phyloP scores from a whole-genome alignment of 495 filamentous ascomycete genomes.

The Penicillium herquei region DNA sequence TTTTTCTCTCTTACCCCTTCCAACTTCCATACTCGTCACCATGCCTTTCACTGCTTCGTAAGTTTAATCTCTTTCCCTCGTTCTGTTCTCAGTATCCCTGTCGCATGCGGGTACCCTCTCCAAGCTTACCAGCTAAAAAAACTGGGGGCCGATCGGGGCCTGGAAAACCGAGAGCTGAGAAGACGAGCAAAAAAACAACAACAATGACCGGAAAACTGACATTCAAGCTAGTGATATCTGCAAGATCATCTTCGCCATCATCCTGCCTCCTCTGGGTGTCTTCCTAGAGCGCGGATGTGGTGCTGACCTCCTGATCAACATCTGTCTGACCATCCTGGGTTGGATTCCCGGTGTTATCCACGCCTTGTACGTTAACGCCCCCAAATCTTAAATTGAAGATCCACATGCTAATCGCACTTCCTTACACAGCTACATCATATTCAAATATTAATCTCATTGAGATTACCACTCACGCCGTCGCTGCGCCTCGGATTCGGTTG shows the following conservation, averaged over 20 bases:
- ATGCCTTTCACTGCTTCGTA: conserved; percentile 69
- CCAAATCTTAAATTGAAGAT: background rate
- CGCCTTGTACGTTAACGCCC: conserved; percentile 55
- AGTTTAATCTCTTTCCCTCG: conserved; percentile 21
- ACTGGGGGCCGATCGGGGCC: background rate
- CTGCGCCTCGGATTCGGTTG: background rate
- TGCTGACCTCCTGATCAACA: conserved; percentile 82
- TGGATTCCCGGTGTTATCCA: conserved; percentile 77
- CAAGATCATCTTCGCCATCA: conserved; percentile 87
- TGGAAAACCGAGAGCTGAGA: background rate
- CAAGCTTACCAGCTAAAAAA: too few species aligned
- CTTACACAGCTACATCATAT: conserved; percentile 51
- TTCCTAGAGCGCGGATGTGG: conserved; percentile 87
- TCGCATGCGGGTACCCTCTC: background rate
- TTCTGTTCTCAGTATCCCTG: background rate
- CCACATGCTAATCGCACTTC: too few species aligned
- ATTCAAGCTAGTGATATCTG: conserved; percentile 67
- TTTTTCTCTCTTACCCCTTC: background rate
- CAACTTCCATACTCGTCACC: conserved; percentile 20
- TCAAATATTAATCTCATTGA: conserved; percentile 47
- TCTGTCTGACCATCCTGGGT: conserved; percentile 79
- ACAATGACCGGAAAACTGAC: background rate
- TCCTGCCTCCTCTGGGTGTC: conserved; percentile 86
- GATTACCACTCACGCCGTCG: background rate
- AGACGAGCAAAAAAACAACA: background rate